Base-by-base conservation (phyloP, 306 rosid species). In the Cicer yamashitae region DNA sequence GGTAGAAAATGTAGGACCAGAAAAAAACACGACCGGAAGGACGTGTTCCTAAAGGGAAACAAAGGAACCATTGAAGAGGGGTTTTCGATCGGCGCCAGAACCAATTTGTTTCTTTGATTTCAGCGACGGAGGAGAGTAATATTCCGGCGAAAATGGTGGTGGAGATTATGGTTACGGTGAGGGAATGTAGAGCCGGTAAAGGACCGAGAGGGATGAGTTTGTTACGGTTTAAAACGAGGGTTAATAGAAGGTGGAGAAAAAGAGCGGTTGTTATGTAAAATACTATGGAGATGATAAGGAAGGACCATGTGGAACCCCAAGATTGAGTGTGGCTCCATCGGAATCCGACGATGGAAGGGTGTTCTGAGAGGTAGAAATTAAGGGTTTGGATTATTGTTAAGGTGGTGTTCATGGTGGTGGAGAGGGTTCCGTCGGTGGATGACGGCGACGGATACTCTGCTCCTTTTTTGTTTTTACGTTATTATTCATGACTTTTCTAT, bases 11-110 rank as follows among this genome's bases (percentile, higher is more conserved):
- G 81, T 94, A 94, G 2, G 97, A 94, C 98, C 98, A 94, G 87
- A 91, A 94, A 84, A 94, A 94, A n/a, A 94, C 96, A 17, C 98
- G 92, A 0, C 98, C 98, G 0, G 98, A 90, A 1, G 98, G 91
- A 0, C 97, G 94, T 1, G 98, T 88, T 0, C 98, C 98, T 1
- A 91, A 74, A 0, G 98, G 98, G 77, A 94, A 91, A 53, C 98
- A 94, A 37, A 94, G 93, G 46, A 94, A 94, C 98, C 98, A 94
- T 15, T 94, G 91, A 34, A 94, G 59, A 0, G 98, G 96, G 54
- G 97, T 91, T 54, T 88, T 90, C 25, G 90, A 83, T n/a, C 93
- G 87, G 2, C 87, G 87, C 98, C 98, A 94, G 78, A 91, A 80
- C 98, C 98, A 94, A 0, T 91, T 88, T 1, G 98, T 94, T 8